These are phyloP conservation scores for Cordyceps militaris DNA, from an alignment of 2,329 filamentous ascomycete genomes.

Conservation along the genomic window DNA sequence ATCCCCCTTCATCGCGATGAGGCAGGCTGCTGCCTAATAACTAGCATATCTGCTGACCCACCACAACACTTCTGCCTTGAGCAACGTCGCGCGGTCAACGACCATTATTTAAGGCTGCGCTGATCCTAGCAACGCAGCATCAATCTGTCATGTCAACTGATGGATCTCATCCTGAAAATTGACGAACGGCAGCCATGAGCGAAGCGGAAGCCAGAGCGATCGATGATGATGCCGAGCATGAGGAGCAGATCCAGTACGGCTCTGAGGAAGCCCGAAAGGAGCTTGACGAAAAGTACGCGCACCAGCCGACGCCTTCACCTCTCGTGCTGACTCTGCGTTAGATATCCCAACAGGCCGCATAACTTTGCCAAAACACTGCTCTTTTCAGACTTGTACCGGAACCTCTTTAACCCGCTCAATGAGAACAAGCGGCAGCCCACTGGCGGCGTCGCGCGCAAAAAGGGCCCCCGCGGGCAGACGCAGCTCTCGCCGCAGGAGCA, in stretches of 20 bases:
- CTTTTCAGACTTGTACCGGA: slow-evolving; percentile 71
- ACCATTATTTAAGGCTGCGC: background rate
- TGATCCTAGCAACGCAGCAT: background rate
- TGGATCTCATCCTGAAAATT: background rate
- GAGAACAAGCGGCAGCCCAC: slow-evolving; percentile 73
- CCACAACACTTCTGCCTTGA: slow-evolving; percentile 2
- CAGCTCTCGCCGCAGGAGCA: slow-evolving; percentile 68
- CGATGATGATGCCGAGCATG: slow-evolving; percentile 37
- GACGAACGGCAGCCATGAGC: slow-evolving; percentile 14
- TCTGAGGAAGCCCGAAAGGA: slow-evolving; percentile 33
- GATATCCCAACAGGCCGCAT: slow-evolving; percentile 73
- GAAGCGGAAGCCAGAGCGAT: slow-evolving; percentile 21
- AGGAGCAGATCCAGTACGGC: slow-evolving; percentile 47
- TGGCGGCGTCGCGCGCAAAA: slow-evolving; percentile 48
- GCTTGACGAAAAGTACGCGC: slow-evolving; percentile 35
- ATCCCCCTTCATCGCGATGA: too few species aligned
- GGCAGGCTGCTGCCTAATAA: background rate
- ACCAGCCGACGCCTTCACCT: background rate
- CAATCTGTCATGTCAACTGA: background rate
- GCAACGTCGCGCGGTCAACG: background rate
- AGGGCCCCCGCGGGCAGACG: slow-evolving; percentile 50
- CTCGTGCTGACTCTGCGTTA: slow-evolving; percentile 29
- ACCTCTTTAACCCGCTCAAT: slow-evolving; percentile 72
- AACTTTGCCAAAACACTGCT: slow-evolving; percentile 74
- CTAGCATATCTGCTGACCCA: background rate